phyloP scores from a whole-genome alignment of 1,284 basidiomycete species.

The Ustilago hordei region DNA sequence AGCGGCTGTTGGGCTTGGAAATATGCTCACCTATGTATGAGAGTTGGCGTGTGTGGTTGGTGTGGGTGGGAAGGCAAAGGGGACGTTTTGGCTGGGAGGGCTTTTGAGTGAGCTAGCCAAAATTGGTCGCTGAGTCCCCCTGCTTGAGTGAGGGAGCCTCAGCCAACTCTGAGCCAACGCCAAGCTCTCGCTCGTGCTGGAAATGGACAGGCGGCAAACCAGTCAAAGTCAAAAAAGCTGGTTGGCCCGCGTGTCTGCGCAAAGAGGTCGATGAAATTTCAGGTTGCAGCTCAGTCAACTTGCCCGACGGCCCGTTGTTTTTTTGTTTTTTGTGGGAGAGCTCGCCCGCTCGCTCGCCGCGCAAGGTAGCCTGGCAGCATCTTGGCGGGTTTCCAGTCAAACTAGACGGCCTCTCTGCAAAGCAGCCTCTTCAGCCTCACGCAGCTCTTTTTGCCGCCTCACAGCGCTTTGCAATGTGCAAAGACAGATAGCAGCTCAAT shows the following conservation, averaged over 20 bases:
- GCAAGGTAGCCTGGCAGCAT: not conserved
- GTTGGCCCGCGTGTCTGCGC: constrained; percentile 2
- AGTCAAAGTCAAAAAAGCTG: constrained; percentile 13
- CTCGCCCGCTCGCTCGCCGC: not conserved
- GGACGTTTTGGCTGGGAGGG: constrained; percentile 42
- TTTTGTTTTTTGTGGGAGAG: no score
- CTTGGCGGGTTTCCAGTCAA: no score
- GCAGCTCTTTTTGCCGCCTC: no score
- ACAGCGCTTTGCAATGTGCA: no score
- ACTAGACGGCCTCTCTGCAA: not conserved
- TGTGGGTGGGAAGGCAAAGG: constrained; percentile 33
- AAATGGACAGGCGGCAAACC: constrained; percentile 16
- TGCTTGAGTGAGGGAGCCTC: not conserved
- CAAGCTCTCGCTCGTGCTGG: not conserved
- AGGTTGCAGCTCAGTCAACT: constrained; percentile 34
- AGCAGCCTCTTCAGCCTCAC: no score
- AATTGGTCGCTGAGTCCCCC: constrained; percentile 1
- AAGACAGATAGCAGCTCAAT: no score
- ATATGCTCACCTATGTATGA: constrained; percentile 47
- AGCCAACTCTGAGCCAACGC: not conserved
- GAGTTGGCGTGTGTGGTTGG: constrained; percentile 27
- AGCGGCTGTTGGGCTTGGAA: constrained; percentile 25
- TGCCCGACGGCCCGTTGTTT: not conserved
- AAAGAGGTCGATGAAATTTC: not conserved
- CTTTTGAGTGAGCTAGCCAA: constrained; percentile 46